These are phyloP conservation scores for Polyporus tsugae DNA, from an alignment of 1,284 basidiomycete species.

Conservation along the genomic window DNA sequence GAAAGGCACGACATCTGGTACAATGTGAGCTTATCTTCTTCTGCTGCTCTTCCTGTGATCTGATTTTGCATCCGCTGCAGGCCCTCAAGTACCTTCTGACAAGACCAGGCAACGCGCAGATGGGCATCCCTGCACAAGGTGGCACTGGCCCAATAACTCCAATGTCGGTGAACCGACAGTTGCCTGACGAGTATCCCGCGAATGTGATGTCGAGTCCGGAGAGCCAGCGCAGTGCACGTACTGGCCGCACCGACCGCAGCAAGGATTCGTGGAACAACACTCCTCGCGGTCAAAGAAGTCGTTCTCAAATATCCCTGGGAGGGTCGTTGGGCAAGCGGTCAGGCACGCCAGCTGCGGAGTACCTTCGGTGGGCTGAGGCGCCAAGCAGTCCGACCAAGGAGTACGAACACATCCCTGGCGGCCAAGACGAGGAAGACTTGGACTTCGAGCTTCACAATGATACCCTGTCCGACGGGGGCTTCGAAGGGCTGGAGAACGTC, in stretches of 20 bases:
- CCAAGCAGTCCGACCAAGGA: constrained; percentile 74
- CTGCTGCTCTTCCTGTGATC: constrained; percentile 6
- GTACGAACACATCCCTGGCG: constrained; percentile 64
- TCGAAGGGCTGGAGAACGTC: constrained; percentile 94
- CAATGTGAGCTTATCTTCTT: constrained; percentile 60
- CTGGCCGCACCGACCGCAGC: constrained; percentile 53
- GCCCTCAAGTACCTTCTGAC: constrained; percentile 86
- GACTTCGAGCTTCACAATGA: constrained; percentile 84
- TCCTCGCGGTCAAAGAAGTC: constrained; percentile 77
- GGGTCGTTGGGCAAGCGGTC: constrained; percentile 83
- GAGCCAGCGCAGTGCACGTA: constrained; percentile 73
- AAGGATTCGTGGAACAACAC: constrained; percentile 75
- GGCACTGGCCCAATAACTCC: constrained; percentile 63
- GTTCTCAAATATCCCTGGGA: constrained; percentile 75
- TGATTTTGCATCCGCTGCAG: constrained; percentile 48
- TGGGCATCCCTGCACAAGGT: constrained; percentile 49
- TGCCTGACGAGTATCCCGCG: constrained; percentile 58
- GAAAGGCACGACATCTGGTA: constrained; percentile 98
- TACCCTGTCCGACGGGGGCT: constrained; percentile 81
- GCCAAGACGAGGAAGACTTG: constrained; percentile 71
- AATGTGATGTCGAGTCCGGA: constrained; percentile 64
- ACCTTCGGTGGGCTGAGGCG: constrained; percentile 79
- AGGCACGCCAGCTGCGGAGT: constrained; percentile 91
- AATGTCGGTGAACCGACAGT: constrained; percentile 53
- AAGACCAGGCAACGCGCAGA: constrained; percentile 61